phyloP scores from a whole-genome alignment of 106 monocot species.

The Narthecium ossifragum region DNA sequence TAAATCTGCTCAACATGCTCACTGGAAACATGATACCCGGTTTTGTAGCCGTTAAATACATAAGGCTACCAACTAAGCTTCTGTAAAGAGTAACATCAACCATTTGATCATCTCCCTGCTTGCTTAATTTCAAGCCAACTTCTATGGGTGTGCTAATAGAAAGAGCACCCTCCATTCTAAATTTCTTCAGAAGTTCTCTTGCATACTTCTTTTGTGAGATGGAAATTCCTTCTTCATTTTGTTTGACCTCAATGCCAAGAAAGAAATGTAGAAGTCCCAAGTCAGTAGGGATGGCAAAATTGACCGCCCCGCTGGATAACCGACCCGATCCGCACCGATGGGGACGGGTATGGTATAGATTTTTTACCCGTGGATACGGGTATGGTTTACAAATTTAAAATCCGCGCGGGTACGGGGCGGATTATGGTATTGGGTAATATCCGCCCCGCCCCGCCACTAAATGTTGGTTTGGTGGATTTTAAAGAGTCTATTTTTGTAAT shows the following conservation, averaged over 20 bases:
- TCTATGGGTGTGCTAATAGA: background rate
- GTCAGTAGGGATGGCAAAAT: no score
- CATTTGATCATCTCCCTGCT: background rate
- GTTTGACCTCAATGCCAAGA: background rate
- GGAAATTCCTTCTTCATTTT: background rate
- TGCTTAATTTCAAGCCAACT: background rate
- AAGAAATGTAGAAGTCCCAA: background rate
- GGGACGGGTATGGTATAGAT: no score
- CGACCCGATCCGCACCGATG: no score
- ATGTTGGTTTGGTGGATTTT: no score
- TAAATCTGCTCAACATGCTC: background rate
- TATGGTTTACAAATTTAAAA: no score
- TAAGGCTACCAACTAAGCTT: constrained; percentile 2
- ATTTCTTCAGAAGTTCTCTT: background rate
- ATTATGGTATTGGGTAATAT: no score
- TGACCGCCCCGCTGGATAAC: no score
- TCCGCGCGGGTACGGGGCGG: no score
- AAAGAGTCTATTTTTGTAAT: no score
- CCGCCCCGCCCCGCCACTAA: no score
- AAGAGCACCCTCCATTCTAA: background rate
- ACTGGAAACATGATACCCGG: background rate
- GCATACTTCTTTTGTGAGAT: constrained; percentile 1
- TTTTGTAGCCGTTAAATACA: background rate
- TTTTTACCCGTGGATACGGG: no score
- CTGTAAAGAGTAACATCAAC: background rate